Conservation (phyloP, 176 grass and related monocot species). For the Oryza punctata region DNA sequence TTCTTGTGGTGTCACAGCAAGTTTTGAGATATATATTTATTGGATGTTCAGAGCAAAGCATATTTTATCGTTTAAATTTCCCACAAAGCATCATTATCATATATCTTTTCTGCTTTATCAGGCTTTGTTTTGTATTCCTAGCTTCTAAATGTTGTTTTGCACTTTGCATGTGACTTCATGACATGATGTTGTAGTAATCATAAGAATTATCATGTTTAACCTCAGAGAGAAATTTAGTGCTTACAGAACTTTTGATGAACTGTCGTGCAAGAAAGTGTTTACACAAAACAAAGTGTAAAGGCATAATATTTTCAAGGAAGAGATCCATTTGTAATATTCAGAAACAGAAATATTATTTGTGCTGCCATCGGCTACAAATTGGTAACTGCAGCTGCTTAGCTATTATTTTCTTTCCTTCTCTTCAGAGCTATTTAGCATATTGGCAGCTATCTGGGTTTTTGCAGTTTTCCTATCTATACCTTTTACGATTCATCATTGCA, state of each 20-base stretch:
- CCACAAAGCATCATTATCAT: slow-evolving; percentile 22
- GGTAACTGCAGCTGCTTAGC: slow-evolving; percentile 7
- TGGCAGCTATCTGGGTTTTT: slow-evolving; percentile 16
- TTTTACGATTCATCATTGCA: slow-evolving; percentile 25
- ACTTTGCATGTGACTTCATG: not conserved
- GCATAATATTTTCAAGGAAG: slow-evolving; percentile 16
- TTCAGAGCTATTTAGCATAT: slow-evolving; percentile 16
- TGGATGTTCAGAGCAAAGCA: slow-evolving; percentile 35
- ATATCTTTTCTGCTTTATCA: slow-evolving; percentile 25
- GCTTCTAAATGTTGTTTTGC: not conserved
- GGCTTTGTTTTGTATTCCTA: slow-evolving; percentile 16
- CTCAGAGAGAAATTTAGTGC: not conserved
- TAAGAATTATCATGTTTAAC: slow-evolving; percentile 6
- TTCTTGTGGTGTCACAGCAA: slow-evolving; percentile 49
- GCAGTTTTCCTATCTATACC: slow-evolving; percentile 5
- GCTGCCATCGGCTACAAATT: slow-evolving; percentile 33
- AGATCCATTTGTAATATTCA: slow-evolving; percentile 34
- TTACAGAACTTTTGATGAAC: not conserved
- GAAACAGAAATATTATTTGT: slow-evolving; percentile 24
- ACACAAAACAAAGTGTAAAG: slow-evolving; percentile 26
- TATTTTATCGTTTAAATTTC: slow-evolving; percentile 24
- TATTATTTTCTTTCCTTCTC: slow-evolving; percentile 20
- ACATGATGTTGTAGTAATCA: not conserved
- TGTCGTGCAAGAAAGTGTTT: slow-evolving; percentile 28
- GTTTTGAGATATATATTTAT: slow-evolving; percentile 57